A percentile compares a stretch with the other conserved stretches of the same genome.
phyloP scores from a whole-genome alignment of 257 asterid genomes.

The Gentiana dahurica region DNA sequence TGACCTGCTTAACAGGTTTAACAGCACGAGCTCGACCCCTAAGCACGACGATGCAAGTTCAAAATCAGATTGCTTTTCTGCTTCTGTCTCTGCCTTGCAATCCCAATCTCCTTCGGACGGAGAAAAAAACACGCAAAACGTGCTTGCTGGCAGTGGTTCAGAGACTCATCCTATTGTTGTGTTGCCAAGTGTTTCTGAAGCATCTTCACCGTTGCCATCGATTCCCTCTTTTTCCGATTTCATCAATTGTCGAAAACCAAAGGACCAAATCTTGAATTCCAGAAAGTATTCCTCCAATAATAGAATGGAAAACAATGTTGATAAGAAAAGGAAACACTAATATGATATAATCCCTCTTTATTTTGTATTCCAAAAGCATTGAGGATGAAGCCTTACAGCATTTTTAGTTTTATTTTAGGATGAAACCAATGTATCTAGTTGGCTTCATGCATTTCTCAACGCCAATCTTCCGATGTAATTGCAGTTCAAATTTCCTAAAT shows the following conservation, averaged over 20 bases:
- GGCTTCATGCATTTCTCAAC: background rate
- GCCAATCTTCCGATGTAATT: slow-evolving; percentile 53
- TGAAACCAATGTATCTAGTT: background rate
- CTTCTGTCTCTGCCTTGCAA: slow-evolving; percentile 20
- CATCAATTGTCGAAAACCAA: slow-evolving; percentile 42
- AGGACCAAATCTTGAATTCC: slow-evolving; percentile 22
- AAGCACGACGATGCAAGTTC: slow-evolving; percentile 16
- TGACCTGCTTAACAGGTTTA: slow-evolving; percentile 42
- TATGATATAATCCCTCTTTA: background rate
- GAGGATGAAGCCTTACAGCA: background rate
- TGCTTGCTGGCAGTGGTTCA: slow-evolving; percentile 10
- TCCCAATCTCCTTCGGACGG: slow-evolving; percentile 4
- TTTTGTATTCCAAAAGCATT: too few relatives aligned
- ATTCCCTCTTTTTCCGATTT: slow-evolving; percentile 74
- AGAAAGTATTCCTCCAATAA: slow-evolving; percentile 34
- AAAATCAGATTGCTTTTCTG: slow-evolving; percentile 19
- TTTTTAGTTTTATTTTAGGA: background rate
- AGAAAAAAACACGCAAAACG: slow-evolving; percentile 17
- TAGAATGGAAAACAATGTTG: slow-evolving; percentile 19
- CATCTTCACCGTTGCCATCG: slow-evolving; percentile 30
- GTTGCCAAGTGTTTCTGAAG: slow-evolving; percentile 15
- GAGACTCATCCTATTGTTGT: slow-evolving; percentile 10
- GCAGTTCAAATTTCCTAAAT: slow-evolving; percentile 49
- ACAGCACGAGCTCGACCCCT: slow-evolving; percentile 8
- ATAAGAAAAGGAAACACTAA: slow-evolving; percentile 43